Evolutionary conservation across 768 basidiomycete genomes (phyloP), one percentile per base, ranked within the genome.

Genomic region (Rhodotorula sphaerocarpa): DNA sequence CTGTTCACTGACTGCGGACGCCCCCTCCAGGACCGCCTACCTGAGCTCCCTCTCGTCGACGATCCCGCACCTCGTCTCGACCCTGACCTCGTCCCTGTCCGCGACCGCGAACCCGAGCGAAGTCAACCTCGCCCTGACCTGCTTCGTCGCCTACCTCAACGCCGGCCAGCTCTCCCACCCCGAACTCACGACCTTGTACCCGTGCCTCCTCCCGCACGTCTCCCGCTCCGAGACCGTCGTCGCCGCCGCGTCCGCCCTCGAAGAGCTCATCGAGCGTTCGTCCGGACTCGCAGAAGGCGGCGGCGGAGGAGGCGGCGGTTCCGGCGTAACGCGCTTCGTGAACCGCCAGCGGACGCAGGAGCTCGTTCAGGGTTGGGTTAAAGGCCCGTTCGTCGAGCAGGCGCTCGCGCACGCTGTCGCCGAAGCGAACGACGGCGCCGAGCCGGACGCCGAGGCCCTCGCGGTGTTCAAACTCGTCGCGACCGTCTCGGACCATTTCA

Each of bases 211-310:
- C 46, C 53, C 50, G 7, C 70, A 57, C 47, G 46, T 72, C 18
- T 50, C 68, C 20, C 52, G 58, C 25, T 33, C 62, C 7, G 46
- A 42, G 5, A 66, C 68, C 3, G 36, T 57, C 50, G 34, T 61
- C 25, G 39, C 45, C 4, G 70, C 67, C 0, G 64, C 59, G 31
- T 33, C 52, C 3, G 70, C 70, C 47, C n/a, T 66, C 23, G 68
- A 70, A 21, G 71, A 72, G 45, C 56, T 72, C 27, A 31, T 72
- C 10, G 71, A 72, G 30, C 64, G 66, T 18, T 66, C 56, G 15
- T 50, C 50, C 21, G 69, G 65, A 0, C 30, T 44, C 25, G 33
- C 42, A n/a, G 45, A 54, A 0, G 46, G 28, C 30, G 28, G 23
- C 28, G 15, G 31, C 20, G 31, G 48, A n/a, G n/a, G n/a, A n/a